These are phyloP conservation scores for Xylaria bambusicola DNA, from an alignment of 495 filamentous ascomycete species.

Conservation along the genomic window DNA sequence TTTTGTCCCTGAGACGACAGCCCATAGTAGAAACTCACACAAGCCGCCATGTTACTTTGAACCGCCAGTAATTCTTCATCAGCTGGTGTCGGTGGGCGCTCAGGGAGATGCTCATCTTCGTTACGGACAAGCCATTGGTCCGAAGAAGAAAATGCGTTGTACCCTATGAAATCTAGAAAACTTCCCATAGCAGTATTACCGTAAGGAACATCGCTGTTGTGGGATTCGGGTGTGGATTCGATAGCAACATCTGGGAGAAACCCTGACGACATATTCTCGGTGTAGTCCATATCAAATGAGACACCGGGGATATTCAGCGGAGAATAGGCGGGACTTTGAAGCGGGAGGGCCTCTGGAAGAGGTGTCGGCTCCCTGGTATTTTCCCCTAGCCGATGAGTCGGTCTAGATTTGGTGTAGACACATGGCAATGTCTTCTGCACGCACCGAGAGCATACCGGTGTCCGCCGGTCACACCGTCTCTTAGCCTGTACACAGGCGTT, in stretches of 20 bases:
- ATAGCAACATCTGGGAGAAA: background rate
- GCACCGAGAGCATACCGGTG: conserved; percentile 36
- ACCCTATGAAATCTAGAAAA: conserved; percentile 5
- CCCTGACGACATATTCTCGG: conserved; percentile 2
- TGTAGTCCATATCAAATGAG: conserved; percentile 16
- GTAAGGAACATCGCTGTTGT: background rate
- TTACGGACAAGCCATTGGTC: conserved; percentile 5
- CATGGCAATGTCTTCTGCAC: conserved; percentile 30
- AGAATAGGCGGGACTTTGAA: background rate
- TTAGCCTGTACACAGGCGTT: conserved; percentile 35
- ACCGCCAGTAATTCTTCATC: conserved; percentile 13
- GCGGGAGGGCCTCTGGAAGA: background rate
- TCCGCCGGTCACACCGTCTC: conserved; percentile 33
- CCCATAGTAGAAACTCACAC: conserved; percentile 13
- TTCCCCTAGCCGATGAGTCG: background rate
- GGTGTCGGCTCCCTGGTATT: conserved; percentile 9
- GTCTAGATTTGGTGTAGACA: conserved; percentile 24
- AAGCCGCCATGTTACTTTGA: conserved; percentile 23
- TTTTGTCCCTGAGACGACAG: background rate
- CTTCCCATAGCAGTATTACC: conserved; percentile 1
- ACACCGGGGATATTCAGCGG: conserved; percentile 9
- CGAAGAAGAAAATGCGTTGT: background rate
- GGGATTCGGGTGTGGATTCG: background rate
- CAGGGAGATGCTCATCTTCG: background rate
- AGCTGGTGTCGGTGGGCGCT: conserved; percentile 20